These are phyloP conservation scores for Coniochaeta prunicola DNA, from an alignment of 2,329 filamentous ascomycete genomes.

Conservation along the genomic window DNA sequence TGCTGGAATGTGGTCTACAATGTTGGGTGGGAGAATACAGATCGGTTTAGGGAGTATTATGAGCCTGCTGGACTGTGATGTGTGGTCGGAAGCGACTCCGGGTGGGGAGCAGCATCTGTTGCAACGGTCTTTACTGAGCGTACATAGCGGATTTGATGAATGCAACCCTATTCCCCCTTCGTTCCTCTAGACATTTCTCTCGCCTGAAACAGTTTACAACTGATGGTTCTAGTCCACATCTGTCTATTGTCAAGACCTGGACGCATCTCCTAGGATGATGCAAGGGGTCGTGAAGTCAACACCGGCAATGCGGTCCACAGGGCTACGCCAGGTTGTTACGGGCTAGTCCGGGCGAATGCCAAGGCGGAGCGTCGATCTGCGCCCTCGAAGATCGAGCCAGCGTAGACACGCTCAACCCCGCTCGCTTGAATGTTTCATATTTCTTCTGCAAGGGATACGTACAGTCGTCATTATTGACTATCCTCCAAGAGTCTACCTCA, in stretches of 20 bases:
- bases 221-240: too few species aligned
- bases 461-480: background rate
- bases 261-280: background rate
- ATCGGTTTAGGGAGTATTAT: constrained; percentile 69
- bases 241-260: background rate
- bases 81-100: background rate
- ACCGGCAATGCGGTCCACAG: background rate
- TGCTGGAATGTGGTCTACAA: constrained; percentile 71
- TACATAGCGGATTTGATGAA: background rate
- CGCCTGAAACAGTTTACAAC: too few species aligned
- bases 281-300: background rate
- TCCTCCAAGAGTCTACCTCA: background rate
- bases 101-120: background rate
- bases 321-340: background rate
- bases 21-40: constrained; percentile 53
- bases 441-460: background rate
- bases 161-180: background rate
- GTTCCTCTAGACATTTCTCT: too few species aligned
- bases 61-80: constrained; percentile 31
- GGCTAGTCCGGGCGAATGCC: background rate
- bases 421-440: background rate
- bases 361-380: background rate
- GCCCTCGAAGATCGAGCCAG: background rate
- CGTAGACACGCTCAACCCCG: background rate
- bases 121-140: background rate